Percentiles rank a stretch among this genome's conserved stretches.
Conservation (phyloP, 2,329 filamentous ascomycete species). For the Phaeomoniella chlamydospora region DNA sequence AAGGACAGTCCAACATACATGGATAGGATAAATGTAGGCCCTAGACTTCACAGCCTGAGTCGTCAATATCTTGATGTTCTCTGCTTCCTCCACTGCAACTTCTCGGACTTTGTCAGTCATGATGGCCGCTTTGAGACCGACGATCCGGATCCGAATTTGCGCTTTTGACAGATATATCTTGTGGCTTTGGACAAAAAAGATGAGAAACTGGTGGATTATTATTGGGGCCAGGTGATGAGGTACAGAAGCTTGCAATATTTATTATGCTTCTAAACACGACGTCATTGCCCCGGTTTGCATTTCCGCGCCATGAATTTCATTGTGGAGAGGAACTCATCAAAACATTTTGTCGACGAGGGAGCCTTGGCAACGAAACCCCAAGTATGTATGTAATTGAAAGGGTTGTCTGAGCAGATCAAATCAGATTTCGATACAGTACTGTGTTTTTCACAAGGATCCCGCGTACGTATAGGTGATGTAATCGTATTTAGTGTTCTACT, state of each 20-base stretch:
- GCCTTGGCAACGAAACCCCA: too few relatives aligned
- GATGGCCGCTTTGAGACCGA: neutral
- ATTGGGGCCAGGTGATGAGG: neutral
- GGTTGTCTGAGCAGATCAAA: too few relatives aligned
- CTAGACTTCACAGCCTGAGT: constrained; percentile 58
- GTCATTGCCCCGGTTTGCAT: neutral
- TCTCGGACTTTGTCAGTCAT: constrained; percentile 40
- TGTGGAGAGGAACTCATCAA: too few relatives aligned
- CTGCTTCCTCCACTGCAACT: constrained; percentile 53
- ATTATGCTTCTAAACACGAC: too few relatives aligned
- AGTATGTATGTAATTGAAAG: too few relatives aligned
- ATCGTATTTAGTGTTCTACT: too few relatives aligned
- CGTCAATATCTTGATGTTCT: constrained; percentile 48
- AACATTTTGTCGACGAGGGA: too few relatives aligned
- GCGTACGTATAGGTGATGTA: too few relatives aligned
- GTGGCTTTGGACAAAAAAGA: neutral
- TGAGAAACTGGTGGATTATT: neutral
- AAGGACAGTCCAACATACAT: constrained; percentile 24
- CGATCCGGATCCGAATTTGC: too few relatives aligned
- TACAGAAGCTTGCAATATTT: too few relatives aligned
- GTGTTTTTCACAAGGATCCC: too few relatives aligned
- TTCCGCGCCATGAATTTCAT: neutral
- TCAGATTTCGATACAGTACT: too few relatives aligned
- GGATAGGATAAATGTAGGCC: constrained; percentile 77
- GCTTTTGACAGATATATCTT: neutral